Conservation (phyloP, 768 basidiomycete species). For the Kwoniella sp. region DNA sequence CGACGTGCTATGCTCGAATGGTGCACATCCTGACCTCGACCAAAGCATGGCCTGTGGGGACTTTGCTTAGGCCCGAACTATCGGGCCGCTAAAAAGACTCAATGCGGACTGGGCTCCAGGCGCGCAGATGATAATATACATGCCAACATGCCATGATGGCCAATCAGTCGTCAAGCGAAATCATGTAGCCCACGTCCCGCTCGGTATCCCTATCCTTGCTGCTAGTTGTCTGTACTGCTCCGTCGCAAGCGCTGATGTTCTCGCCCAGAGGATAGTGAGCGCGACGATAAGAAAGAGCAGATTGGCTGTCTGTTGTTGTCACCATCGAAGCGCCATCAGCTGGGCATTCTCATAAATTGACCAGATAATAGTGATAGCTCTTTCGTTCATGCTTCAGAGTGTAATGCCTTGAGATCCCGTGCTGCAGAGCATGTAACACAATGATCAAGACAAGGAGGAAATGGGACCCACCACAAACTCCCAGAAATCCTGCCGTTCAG, state of each 20-base stretch:
- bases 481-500: slow-evolving; percentile 83
- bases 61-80: too few species aligned
- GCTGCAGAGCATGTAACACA: neutral
- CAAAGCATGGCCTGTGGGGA: too few species aligned
- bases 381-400: too few species aligned
- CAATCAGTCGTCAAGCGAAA: too few species aligned
- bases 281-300: slow-evolving; percentile 70
- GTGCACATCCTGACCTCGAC: too few species aligned
- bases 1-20: too few species aligned
- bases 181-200: slow-evolving; percentile 15
- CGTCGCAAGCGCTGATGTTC: slow-evolving; percentile 70
- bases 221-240: slow-evolving; percentile 80
- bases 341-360: neutral
- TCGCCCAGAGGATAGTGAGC: slow-evolving; percentile 67
- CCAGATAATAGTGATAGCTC: slow-evolving; percentile 6
- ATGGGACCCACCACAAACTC: slow-evolving; percentile 76
- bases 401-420: neutral
- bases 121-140: neutral
- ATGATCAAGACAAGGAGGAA: neutral
- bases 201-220: slow-evolving; percentile 73
- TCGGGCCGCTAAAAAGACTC: too few species aligned
- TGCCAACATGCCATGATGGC: neutral
- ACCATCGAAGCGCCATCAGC: too few species aligned
- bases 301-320: slow-evolving; percentile 63
- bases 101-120: too few species aligned